phyloP scores from a whole-genome alignment of 2,329 filamentous ascomycete genomes.

The Neopestalotiopsis rosae region DNA sequence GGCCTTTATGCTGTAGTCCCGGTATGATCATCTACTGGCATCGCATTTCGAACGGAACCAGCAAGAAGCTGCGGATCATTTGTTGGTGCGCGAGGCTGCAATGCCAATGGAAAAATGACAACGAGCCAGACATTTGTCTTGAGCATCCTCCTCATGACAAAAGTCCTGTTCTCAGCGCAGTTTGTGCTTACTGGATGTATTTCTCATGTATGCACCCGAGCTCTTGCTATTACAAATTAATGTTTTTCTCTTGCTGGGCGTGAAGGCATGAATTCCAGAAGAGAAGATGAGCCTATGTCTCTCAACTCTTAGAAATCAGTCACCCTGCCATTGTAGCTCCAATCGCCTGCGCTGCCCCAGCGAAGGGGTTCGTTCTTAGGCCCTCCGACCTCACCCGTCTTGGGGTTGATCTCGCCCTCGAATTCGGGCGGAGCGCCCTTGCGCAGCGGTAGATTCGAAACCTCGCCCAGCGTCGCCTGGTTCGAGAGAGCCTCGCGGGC shows the following conservation, averaged over 20 bases:
- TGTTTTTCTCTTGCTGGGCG: neutral
- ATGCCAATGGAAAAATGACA: too few relatives aligned
- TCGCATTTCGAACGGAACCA: too few relatives aligned
- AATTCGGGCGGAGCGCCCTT: conserved; percentile 86
- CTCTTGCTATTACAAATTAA: too few relatives aligned
- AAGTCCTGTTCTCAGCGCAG: too few relatives aligned
- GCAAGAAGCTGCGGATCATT: too few relatives aligned
- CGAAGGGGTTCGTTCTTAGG: conserved; percentile 96
- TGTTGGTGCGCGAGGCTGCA: too few relatives aligned
- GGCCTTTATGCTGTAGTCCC: too few relatives aligned
- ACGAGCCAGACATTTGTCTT: too few relatives aligned
- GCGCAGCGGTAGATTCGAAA: conserved; percentile 42
- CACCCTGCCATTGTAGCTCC: conserved; percentile 94
- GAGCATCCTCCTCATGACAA: too few relatives aligned
- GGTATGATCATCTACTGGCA: too few relatives aligned
- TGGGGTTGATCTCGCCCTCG: conserved; percentile 87
- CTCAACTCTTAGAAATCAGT: conserved; percentile 74
- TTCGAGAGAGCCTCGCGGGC: conserved; percentile 5
- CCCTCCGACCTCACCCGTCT: conserved; percentile 93
- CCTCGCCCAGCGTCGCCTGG: conserved; percentile 10
- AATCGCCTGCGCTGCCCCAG: conserved; percentile 79
- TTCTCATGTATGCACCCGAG: neutral
- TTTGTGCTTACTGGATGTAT: too few relatives aligned
- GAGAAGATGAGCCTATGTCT: neutral
- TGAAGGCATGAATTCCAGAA: neutral